Evolutionary conservation across 2,329 filamentous ascomycete species (phyloP), one percentile per base, ranked within the genome.

Genomic region (Beauveria sp.): DNA sequence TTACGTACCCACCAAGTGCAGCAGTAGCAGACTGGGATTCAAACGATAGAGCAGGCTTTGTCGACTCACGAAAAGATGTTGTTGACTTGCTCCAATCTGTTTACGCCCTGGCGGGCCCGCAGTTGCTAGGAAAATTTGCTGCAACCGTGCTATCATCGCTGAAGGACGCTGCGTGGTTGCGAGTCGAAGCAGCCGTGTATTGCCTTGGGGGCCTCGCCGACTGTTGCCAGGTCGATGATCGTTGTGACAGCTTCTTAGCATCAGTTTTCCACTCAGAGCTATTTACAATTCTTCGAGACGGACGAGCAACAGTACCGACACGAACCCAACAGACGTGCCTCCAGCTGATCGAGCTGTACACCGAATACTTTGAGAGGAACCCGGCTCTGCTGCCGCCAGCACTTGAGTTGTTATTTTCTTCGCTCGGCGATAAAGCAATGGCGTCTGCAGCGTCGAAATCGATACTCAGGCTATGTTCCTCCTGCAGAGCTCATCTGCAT

Each of bases 41-140:
- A 5, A 83, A 84, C 26, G 86, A 90, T 40, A 83, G 84, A 45
- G 80, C 82, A 56, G 85, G 81, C 0, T 93, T 93, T 72, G 79
- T 81, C 57, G 86, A 89, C 62, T 90, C 90, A 53, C 82, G 91
- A 34, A 86, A 89, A 66, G 91, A 96, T 68, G 86, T 93, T n/a
- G 81, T 84, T 56, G 90, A 96, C 70, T 81, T 95, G 56, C 78
- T 95, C 30, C 85, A 91, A 66, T 86, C 88, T 2, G 83, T 87
- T 3, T 93, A 87, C 66, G 79, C 86, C 3, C 73, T 88, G 18
- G 79, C 82, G 47, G 85, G 84, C 0, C 75, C 80, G 26, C 73
- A 78, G 42, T 72, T 89, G 12, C 76, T 89, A 46, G 76, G 78
- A 1, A 79, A 79, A 8, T 87, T 89, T 65, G 79, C 79, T 46